phyloP scores from a whole-genome alignment of 1,284 basidiomycete species.

The Boletus calvinii region DNA sequence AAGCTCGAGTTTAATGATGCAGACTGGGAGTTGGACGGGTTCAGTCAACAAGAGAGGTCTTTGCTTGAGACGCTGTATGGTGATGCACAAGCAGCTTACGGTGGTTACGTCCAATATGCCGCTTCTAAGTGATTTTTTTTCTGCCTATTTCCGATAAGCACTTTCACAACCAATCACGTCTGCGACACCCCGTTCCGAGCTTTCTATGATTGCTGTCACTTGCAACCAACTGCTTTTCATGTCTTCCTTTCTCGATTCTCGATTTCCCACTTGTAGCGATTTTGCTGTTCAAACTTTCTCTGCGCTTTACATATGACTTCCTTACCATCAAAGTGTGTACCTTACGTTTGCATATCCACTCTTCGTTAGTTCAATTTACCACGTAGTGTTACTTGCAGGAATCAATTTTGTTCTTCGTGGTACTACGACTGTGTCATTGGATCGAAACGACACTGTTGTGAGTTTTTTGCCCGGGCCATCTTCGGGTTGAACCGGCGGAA shows the following conservation, averaged over 20 bases:
- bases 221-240: background rate
- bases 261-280: background rate
- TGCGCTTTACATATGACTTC: background rate
- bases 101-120: constrained; percentile 15
- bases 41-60: constrained; percentile 18
- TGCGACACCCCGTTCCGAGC: background rate
- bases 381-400: background rate
- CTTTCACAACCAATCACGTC: background rate
- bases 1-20: constrained; percentile 23
- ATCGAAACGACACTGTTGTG: no score
- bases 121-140: constrained; percentile 9
- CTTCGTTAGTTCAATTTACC: background rate
- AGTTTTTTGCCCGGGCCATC: no score
- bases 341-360: background rate
- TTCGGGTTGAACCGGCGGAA: no score
- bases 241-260: background rate
- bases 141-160: background rate
- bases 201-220: no score
- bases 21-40: constrained; percentile 26
- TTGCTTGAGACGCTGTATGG: constrained; percentile 25
- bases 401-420: background rate
- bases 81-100: constrained; percentile 25
- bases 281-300: background rate
- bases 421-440: background rate
- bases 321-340: background rate